Percentiles rank a stretch among this genome's conserved stretches.
Evolutionary conservation across 495 filamentous ascomycete species (phyloP).

Genomic region (Talaromyces borbonicus): DNA sequence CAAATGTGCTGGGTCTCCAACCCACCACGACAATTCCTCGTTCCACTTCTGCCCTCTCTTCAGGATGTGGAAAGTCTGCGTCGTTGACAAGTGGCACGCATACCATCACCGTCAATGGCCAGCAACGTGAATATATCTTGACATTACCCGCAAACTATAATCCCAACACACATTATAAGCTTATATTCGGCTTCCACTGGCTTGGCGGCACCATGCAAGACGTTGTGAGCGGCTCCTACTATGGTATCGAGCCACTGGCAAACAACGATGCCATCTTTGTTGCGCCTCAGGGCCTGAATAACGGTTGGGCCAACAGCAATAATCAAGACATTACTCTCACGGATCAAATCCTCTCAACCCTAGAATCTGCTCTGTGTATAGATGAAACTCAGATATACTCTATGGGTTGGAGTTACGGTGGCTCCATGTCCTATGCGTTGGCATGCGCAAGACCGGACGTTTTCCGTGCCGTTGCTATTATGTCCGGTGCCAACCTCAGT

Average conservation of each 20-base stretch:
- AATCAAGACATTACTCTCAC: slow-evolving; percentile 37
- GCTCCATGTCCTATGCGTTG: slow-evolving; percentile 36
- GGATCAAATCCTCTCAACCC: slow-evolving; percentile 22
- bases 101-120: slow-evolving; percentile 14
- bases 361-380: slow-evolving; percentile 35
- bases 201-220: slow-evolving; percentile 28
- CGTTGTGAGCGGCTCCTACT: slow-evolving; percentile 25
- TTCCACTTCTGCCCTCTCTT: slow-evolving; percentile 10
- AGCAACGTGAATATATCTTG: slow-evolving; percentile 22
- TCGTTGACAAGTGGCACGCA: slow-evolving; percentile 21
- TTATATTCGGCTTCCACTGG: slow-evolving; percentile 33
- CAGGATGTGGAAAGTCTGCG: slow-evolving; percentile 30
- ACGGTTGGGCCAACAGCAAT: slow-evolving; percentile 33
- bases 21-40: not conserved
- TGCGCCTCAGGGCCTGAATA: slow-evolving; percentile 30
- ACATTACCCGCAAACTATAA: slow-evolving; percentile 32
- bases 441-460: slow-evolving; percentile 31
- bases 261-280: slow-evolving; percentile 31
- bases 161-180: slow-evolving; percentile 23
- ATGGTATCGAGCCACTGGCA: slow-evolving; percentile 26
- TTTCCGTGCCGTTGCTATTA: slow-evolving; percentile 33
- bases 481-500: slow-evolving; percentile 32
- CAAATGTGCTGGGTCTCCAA: too few species aligned
- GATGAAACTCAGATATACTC: slow-evolving; percentile 35
- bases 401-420: slow-evolving; percentile 41